phyloP scores from a whole-genome alignment of 495 filamentous ascomycete genomes.

The Neurospora sublineolata region DNA sequence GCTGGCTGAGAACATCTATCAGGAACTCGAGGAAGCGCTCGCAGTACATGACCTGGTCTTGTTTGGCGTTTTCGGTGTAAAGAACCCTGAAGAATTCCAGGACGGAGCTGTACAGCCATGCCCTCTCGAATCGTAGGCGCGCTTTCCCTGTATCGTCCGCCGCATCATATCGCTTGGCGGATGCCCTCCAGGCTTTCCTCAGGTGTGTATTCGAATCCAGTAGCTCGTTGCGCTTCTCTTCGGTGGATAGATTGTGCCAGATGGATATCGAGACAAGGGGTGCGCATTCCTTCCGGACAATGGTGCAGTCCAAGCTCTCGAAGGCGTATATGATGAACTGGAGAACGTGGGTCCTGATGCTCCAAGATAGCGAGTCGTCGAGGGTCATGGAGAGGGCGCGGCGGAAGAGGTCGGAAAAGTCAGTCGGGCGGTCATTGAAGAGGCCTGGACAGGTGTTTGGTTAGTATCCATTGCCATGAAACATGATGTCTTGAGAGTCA shows the following conservation, averaged over 20 bases:
- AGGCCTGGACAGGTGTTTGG: slow-evolving; percentile 35
- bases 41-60: slow-evolving; percentile 66
- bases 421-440: slow-evolving; percentile 63
- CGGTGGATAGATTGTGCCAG: slow-evolving; percentile 82
- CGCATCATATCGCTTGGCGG: slow-evolving; percentile 74
- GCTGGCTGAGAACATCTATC: slow-evolving; percentile 81
- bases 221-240: slow-evolving; percentile 50
- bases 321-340: slow-evolving; percentile 85
- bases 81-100: slow-evolving; percentile 71
- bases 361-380: slow-evolving; percentile 58
- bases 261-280: slow-evolving; percentile 88
- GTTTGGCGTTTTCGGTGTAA: slow-evolving; percentile 42
- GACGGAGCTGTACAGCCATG: slow-evolving; percentile 82
- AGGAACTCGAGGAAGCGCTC: slow-evolving; percentile 88
- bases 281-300: slow-evolving; percentile 91
- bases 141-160: slow-evolving; percentile 71
- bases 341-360: slow-evolving; percentile 65
- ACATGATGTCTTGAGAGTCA: slow-evolving; percentile 16
- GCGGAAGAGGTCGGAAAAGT: slow-evolving; percentile 85
- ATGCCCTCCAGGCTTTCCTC: slow-evolving; percentile 84
- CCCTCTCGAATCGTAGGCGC: slow-evolving; percentile 78
- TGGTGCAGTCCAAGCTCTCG: slow-evolving; percentile 79
- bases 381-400: slow-evolving; percentile 83
- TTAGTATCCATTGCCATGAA: slow-evolving; percentile 39
- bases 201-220: slow-evolving; percentile 58